Evolutionary conservation across 2,329 filamentous ascomycete species (phyloP).

Genomic region (Stemphylium beticola): DNA sequence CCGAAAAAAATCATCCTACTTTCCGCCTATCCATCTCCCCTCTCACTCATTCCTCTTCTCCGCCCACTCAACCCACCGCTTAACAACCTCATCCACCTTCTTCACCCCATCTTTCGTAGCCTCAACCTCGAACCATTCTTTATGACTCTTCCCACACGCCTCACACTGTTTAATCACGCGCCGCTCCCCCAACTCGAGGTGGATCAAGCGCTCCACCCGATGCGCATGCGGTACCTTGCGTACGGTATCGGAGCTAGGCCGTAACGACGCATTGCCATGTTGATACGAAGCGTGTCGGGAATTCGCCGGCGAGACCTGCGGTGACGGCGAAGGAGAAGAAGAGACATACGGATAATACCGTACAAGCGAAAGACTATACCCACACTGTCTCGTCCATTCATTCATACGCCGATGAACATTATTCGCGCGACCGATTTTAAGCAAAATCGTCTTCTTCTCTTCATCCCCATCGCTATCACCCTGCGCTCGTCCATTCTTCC

Average conservation of each 20-base stretch:
- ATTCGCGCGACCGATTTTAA: slow-evolving; percentile 70
- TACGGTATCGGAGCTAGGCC: slow-evolving; percentile 34
- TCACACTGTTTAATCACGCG: slow-evolving; percentile 69
- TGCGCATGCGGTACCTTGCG: slow-evolving; percentile 84
- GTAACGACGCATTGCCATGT: background rate
- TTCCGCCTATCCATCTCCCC: too few relatives aligned
- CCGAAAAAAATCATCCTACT: too few relatives aligned
- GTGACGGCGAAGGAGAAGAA: slow-evolving; percentile 32
- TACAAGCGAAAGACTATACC: slow-evolving; percentile 84
- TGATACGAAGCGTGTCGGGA: background rate
- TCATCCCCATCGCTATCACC: background rate
- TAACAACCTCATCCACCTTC: slow-evolving; percentile 73
- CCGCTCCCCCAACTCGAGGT: slow-evolving; percentile 77
- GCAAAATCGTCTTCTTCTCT: slow-evolving; percentile 64
- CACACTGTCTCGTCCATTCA: slow-evolving; percentile 93
- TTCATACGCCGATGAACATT: slow-evolving; percentile 92
- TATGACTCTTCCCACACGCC: slow-evolving; percentile 82
- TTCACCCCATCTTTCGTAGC: slow-evolving; percentile 73
- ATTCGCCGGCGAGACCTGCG: slow-evolving; percentile 34
- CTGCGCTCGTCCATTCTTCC: slow-evolving; percentile 1
- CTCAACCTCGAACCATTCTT: slow-evolving; percentile 94
- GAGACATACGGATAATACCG: slow-evolving; percentile 86
- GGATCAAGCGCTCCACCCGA: slow-evolving; percentile 86
- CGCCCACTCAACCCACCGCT: slow-evolving; percentile 86
- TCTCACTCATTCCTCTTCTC: slow-evolving; percentile 51